phyloP scores from a whole-genome alignment of 2,329 filamentous ascomycete species.

The Cordyceps fumosorosea region DNA sequence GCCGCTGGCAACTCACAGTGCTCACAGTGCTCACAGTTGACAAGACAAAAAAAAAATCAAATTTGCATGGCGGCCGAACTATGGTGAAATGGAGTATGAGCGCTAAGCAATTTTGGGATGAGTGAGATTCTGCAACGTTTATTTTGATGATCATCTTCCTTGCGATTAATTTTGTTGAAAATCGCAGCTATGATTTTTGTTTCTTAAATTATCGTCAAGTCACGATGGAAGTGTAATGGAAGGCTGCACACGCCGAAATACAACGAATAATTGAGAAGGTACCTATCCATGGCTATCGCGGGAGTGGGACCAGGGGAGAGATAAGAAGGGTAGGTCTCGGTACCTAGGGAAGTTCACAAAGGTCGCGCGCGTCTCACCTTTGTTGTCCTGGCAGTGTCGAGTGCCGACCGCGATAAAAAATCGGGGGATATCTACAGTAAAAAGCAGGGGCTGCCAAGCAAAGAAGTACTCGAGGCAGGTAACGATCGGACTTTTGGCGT shows the following conservation, averaged over 20 bases:
- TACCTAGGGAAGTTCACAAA: neutral
- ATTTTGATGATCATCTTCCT: no score
- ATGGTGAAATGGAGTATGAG: neutral
- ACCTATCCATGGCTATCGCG: neutral
- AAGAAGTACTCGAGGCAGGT: neutral
- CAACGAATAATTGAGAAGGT: neutral
- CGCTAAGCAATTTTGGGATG: neutral
- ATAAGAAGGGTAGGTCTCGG: neutral
- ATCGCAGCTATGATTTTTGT: no score
- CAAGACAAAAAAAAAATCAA: neutral
- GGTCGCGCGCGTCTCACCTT: neutral
- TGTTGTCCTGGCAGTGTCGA: neutral
- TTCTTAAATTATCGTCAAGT: no score
- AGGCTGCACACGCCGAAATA: no score
- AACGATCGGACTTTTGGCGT: slow-evolving; percentile 2
- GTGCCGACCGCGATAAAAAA: slow-evolving; percentile 6
- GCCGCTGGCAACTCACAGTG: neutral
- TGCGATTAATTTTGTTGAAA: no score
- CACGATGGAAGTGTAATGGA: no score
- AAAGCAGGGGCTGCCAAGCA: neutral
- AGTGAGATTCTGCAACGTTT: neutral
- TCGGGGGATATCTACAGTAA: neutral
- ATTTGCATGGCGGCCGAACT: slow-evolving; percentile 3
- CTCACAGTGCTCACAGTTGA: no score
- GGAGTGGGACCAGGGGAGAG: neutral